Evolutionary conservation across 305 asterid species (phyloP).

Genomic region (Stenogyne calaminthoides): DNA sequence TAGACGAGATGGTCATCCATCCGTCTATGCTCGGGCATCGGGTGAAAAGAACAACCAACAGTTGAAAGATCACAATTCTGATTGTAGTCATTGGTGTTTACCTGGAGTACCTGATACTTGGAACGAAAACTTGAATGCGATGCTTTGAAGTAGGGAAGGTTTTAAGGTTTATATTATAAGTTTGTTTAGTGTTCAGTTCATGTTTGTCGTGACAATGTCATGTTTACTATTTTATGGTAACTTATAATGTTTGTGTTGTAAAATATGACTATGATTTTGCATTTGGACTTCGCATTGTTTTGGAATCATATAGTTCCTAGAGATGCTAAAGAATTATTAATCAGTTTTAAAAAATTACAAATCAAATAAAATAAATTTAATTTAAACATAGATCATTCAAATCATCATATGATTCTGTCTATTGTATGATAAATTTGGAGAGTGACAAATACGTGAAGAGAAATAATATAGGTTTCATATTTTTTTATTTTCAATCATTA

Average conservation of each 20-base stretch:
- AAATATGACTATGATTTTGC: background rate
- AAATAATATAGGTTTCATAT: too few species aligned
- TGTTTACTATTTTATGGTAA: conserved; percentile 5
- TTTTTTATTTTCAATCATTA: too few species aligned
- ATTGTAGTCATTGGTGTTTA: conserved; percentile 91
- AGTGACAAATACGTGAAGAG: too few species aligned
- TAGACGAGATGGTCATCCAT: conserved; percentile 82
- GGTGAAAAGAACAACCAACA: conserved; percentile 55
- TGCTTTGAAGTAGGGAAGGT: conserved; percentile 39
- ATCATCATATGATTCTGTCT: too few species aligned
- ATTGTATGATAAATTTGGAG: too few species aligned
- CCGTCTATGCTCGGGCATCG: conserved; percentile 49
- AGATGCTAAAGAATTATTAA: too few species aligned
- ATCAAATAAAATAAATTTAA: too few species aligned
- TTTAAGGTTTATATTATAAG: conserved; percentile 12
- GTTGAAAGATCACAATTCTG: conserved; percentile 46
- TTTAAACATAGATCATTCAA: too few species aligned
- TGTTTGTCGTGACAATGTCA: conserved; percentile 8
- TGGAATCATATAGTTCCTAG: too few species aligned
- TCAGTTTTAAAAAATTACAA: too few species aligned
- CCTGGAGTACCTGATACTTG: conserved; percentile 92
- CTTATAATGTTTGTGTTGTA: conserved; percentile 11
- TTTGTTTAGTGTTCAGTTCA: background rate
- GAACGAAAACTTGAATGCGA: conserved; percentile 70
- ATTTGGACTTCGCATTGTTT: conserved; percentile 32